These are phyloP conservation scores for Cryptosporidium canis DNA, from an alignment of 169 alveolate species.

Conservation along the genomic window DNA sequence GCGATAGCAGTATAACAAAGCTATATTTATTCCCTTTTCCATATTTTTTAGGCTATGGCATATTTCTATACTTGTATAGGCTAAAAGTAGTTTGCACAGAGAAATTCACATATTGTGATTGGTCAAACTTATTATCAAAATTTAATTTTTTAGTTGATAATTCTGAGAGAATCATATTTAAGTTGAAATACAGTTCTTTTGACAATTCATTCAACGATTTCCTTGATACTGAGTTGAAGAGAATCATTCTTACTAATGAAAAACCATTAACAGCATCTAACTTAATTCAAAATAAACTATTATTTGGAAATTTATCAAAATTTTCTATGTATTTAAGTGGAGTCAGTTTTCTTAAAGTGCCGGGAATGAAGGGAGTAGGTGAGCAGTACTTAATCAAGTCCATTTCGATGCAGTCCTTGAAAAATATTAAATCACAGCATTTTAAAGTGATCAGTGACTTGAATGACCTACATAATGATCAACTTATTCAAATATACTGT, in stretches of 20 bases:
- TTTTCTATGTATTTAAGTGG: constrained; percentile 16
- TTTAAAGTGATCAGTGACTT: background rate
- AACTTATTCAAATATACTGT: constrained; percentile 1
- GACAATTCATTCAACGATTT: background rate
- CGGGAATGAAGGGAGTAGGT: constrained; percentile 4
- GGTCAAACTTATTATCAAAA: constrained; percentile 20
- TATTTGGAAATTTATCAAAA: background rate
- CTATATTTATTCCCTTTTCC: constrained; percentile 47
- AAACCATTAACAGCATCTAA: background rate
- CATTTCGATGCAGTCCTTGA: background rate
- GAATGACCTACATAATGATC: background rate
- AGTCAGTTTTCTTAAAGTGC: background rate
- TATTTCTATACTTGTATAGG: constrained; percentile 26
- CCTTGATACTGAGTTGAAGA: background rate
- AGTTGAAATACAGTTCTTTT: background rate
- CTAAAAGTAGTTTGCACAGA: constrained; percentile 6
- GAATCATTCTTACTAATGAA: background rate
- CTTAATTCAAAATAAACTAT: background rate
- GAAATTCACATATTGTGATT: background rate
- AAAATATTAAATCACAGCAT: background rate
- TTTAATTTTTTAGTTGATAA: background rate
- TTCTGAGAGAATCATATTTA: background rate
- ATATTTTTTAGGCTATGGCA: background rate
- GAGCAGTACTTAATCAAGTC: background rate
- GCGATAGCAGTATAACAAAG: background rate